Base-by-base conservation (phyloP, 208 protist genomes). In the Trypanosoma theileri region DNA sequence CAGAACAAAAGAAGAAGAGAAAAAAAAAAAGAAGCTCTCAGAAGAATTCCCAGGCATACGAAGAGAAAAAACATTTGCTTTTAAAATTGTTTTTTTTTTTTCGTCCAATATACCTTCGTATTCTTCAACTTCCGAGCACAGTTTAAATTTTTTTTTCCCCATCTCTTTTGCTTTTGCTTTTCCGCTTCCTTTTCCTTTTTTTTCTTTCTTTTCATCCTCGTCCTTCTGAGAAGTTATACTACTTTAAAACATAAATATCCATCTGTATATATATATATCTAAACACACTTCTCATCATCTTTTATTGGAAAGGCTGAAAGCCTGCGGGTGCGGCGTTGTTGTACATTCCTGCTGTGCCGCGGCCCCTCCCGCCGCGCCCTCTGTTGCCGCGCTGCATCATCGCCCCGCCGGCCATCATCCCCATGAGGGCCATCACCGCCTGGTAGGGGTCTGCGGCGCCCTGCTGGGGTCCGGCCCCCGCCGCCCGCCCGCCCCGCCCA, bases 381-480 rank as follows among this genome's bases (percentile, higher is more conserved):
- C 69, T 44, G 41, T 62, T 68, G 13, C 73, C 56, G 13, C 66
- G 75, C 52, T 55, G 73, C 66, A 63, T 52, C 58, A 71, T 71
- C 48, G 73, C 76, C 11, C 77, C 73, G 17, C 59, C 62, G 10
- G 60, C 61, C 77, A 88, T 80, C 80, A 89, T 83, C 8, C 81
- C 82, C 84, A 93, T 90, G 9, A 93, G 63, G 16, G 84, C 77
- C 45, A 80, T 80, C 46, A 93, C 81, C 16, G 82, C 84, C 59
- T 89, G 84, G 22, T 84, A 82, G 0, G 87, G 82, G 50, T 89
- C 84, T n/a, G n/a, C n/a, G n/a, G n/a, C 6, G 59, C 51, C 14
- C 11, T 57, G 16, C 31, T 60, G 13, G 71, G 53, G 50, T 71
- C 75, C 66, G 31, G 57, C 60, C 26, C 67, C 61, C 10, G n/a